Evolutionary conservation across 2,329 filamentous ascomycete species (phyloP).

Genomic region (Ophiostoma piceae): DNA sequence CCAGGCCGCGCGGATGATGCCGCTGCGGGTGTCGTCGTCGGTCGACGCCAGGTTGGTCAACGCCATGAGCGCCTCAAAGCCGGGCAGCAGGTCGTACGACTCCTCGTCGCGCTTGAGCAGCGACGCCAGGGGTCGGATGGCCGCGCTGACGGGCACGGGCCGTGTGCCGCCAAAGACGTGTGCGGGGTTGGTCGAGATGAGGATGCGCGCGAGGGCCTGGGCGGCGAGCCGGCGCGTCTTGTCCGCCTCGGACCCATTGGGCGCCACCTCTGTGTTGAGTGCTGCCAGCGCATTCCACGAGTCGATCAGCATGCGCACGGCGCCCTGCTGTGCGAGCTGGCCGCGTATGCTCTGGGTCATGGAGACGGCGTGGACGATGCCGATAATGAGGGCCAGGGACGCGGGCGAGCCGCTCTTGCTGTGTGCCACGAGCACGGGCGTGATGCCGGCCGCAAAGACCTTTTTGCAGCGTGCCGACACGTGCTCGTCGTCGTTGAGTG

Average conservation of each 20-base stretch:
- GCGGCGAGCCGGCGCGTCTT: conserved; percentile 56
- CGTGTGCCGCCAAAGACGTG: conserved; percentile 76
- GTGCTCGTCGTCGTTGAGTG: conserved; percentile 68
- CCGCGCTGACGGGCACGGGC: conserved; percentile 67
- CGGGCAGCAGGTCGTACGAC: conserved; percentile 68
- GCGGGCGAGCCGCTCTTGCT: conserved; percentile 66
- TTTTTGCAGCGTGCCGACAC: conserved; percentile 70
- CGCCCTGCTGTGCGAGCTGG: conserved; percentile 86
- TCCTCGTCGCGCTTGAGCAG: conserved; percentile 56
- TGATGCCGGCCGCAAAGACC: conserved; percentile 72
- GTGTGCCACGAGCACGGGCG: conserved; percentile 70
- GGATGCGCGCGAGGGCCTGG: conserved; percentile 75
- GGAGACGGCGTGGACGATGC: conserved; percentile 72
- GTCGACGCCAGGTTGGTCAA: conserved; percentile 88
- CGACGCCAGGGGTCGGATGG: conserved; percentile 73
- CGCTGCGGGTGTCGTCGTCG: conserved; percentile 59
- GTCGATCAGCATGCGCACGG: conserved; percentile 74
- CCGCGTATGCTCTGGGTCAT: conserved; percentile 69
- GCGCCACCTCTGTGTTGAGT: conserved; percentile 46
- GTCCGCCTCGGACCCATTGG: conserved; percentile 20
- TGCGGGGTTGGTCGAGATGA: conserved; percentile 79
- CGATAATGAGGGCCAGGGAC: conserved; percentile 66
- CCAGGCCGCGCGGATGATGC: conserved; percentile 71
- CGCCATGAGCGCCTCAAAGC: conserved; percentile 85
- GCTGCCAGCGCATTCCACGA: conserved; percentile 59